A percentile compares a stretch with the other conserved stretches of the same genome.
phyloP scores from a whole-genome alignment of 2,329 filamentous ascomycete species.

The Arthroderma sp. region DNA sequence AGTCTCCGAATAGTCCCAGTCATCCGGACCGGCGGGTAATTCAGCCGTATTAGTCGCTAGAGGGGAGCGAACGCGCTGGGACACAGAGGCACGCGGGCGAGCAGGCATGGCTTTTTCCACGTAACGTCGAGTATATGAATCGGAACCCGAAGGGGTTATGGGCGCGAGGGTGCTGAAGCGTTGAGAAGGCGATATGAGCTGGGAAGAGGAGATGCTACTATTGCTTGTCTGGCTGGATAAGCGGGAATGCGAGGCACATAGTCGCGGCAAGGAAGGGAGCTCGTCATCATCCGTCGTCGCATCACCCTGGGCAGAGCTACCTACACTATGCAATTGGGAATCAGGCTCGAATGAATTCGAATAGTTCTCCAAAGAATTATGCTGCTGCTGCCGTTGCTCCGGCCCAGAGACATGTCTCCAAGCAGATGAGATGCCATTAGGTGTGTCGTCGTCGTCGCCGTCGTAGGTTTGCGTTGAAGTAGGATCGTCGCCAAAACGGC shows the following conservation, averaged over 20 bases:
- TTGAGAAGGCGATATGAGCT: slow-evolving; percentile 10
- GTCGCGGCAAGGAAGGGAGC: slow-evolving; percentile 48
- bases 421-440: no score
- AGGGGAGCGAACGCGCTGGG: slow-evolving; percentile 22
- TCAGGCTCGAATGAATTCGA: no score
- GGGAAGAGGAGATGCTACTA: slow-evolving; percentile 12
- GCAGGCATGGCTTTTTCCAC: not conserved
- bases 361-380: slow-evolving; percentile 9
- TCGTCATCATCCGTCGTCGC: slow-evolving; percentile 82
- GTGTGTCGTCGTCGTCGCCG: no score
- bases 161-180: slow-evolving; percentile 18
- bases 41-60: slow-evolving; percentile 26
- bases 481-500: no score
- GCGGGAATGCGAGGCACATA: slow-evolving; percentile 13
- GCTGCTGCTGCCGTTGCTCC: slow-evolving; percentile 10
- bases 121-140: slow-evolving; percentile 45
- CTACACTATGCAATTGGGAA: slow-evolving; percentile 26
- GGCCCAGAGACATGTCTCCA: not conserved
- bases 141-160: slow-evolving; percentile 43
- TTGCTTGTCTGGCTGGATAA: slow-evolving; percentile 27
- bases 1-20: slow-evolving; percentile 87
- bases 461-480: no score
- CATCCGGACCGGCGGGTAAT: slow-evolving; percentile 33
- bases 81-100: slow-evolving; percentile 24
- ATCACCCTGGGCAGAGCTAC: slow-evolving; percentile 45